Base-by-base conservation (phyloP, 1,284 basidiomycete genomes). In the Cutaneotrichosporon cutaneum region DNA sequence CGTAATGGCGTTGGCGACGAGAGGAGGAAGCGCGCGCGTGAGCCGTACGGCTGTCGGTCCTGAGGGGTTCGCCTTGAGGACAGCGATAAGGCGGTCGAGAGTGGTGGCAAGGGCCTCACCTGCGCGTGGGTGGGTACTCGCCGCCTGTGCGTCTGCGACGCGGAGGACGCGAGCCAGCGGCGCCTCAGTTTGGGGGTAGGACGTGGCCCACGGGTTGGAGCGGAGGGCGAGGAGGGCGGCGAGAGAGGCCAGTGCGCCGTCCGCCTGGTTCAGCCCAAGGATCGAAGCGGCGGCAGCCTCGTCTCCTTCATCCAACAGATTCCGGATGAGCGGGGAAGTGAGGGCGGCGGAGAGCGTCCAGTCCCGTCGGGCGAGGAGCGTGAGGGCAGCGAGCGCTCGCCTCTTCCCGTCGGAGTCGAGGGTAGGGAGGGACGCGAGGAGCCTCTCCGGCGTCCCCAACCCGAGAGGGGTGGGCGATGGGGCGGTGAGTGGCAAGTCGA, bases 21-120 rank as follows among this genome's bases (percentile, higher is more conserved):
- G 47, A 6, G 44, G 50, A 4, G 64, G 56, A 14, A 66, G 64
- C 1, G 42, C 16, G 44, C 61, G 59, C 2, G 57, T 55, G 10
- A 66, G 22, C 10, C 51, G 16, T 9, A 30, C n/a, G 4, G 42
- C 58, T 2, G 54, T 53, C 1, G 33, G 10, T 1, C 33, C 32
- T 13, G 39, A 21, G 14, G 22, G n/a, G 27, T 35, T 8, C 27
- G 13, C 44, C 5, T 47, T 42, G 33, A 53, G 30, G 27, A 54
- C 27, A 1, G 48, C 18, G 13, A 9, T 9, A 0, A 62, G 47
- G 9, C 54, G 58, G 3, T 3, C 2, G 9, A 60, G n/a, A 1
- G 54, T 53, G 5, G 32, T 30, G 0, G 58, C 52, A 0, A 66
- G 59, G 4, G 61, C 55, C 8, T 10, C 6, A 8, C 53, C 56